Percentiles rank a stretch among this genome's conserved stretches.
Evolutionary conservation across 2,329 filamentous ascomycete species (phyloP).

Genomic region (Ceratocystis harringtonii): DNA sequence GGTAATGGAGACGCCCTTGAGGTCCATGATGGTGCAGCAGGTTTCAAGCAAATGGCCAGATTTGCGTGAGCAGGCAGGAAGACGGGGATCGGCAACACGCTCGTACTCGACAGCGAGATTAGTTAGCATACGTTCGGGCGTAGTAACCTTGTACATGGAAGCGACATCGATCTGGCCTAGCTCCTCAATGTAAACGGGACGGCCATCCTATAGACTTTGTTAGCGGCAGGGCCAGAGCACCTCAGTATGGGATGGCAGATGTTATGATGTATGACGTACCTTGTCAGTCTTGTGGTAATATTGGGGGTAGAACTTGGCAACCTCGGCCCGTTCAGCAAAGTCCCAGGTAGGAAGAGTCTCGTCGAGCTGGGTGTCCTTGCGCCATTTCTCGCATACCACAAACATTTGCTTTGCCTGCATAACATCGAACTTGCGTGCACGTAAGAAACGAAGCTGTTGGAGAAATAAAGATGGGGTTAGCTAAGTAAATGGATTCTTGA

Average conservation of each 20-base stretch:
- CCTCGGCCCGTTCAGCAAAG: constrained; percentile 68
- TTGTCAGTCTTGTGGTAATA: constrained; percentile 98
- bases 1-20: constrained; percentile 79
- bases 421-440: constrained; percentile 91
- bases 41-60: constrained; percentile 82
- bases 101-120: constrained; percentile 98
- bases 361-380: constrained; percentile 72
- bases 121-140: constrained; percentile 80
- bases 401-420: constrained; percentile 81
- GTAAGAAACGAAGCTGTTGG: constrained; percentile 64
- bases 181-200: constrained; percentile 93
- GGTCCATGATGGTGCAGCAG: constrained; percentile 95
- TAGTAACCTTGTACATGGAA: constrained; percentile 86
- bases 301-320: constrained; percentile 89
- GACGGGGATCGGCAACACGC: constrained; percentile 79
- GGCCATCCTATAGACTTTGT: constrained; percentile 54
- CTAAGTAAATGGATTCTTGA: constrained; percentile 2
- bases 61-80: constrained; percentile 92
- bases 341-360: constrained; percentile 67
- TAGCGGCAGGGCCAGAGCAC: neutral
- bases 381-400: constrained; percentile 78
- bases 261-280: constrained; percentile 27
- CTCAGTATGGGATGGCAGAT: neutral
- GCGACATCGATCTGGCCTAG: constrained; percentile 83
- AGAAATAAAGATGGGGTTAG: neutral